Evolutionary conservation across 2,329 filamentous ascomycete species (phyloP).

Genomic region (Arthroderma sp.): DNA sequence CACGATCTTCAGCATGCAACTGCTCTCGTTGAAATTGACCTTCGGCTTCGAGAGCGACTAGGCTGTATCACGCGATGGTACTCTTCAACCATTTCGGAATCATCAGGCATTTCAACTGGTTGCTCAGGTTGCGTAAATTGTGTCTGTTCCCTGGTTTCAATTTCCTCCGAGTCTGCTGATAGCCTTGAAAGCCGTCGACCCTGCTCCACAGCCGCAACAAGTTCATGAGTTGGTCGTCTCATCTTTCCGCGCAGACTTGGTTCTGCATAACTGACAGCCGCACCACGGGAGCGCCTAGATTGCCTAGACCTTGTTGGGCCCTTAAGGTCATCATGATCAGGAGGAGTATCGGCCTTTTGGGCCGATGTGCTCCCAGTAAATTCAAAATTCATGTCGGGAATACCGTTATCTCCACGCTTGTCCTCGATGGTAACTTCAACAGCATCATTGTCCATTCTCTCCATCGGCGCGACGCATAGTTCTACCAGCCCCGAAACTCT

Average conservation of each 20-base stretch:
- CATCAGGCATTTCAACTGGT: too few species aligned
- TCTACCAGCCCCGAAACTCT: too few species aligned
- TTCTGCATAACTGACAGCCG: slow-evolving; percentile 64
- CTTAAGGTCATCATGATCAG: not conserved
- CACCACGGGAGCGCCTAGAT: slow-evolving; percentile 46
- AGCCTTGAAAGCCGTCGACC: not conserved
- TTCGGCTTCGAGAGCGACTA: too few species aligned
- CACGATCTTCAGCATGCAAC: too few species aligned
- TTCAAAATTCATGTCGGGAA: not conserved
- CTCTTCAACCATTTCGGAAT: too few species aligned
- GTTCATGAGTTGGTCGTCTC: slow-evolving; percentile 63
- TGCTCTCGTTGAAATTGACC: too few species aligned
- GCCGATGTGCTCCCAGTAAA: not conserved
- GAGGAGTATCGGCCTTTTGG: not conserved
- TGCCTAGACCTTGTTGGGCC: slow-evolving; percentile 5
- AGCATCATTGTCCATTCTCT: not conserved
- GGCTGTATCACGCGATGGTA: too few species aligned
- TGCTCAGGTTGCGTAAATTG: too few species aligned
- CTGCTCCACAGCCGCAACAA: slow-evolving; percentile 57
- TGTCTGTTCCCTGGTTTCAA: too few species aligned
- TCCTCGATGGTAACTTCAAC: not conserved
- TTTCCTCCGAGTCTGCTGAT: too few species aligned
- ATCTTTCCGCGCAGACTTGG: slow-evolving; percentile 73
- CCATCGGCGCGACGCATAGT: not conserved
- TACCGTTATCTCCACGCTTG: too few species aligned